These are phyloP conservation scores for Fusarium brevicatenulatum DNA, from an alignment of 2,329 filamentous ascomycete species.

Conservation along the genomic window DNA sequence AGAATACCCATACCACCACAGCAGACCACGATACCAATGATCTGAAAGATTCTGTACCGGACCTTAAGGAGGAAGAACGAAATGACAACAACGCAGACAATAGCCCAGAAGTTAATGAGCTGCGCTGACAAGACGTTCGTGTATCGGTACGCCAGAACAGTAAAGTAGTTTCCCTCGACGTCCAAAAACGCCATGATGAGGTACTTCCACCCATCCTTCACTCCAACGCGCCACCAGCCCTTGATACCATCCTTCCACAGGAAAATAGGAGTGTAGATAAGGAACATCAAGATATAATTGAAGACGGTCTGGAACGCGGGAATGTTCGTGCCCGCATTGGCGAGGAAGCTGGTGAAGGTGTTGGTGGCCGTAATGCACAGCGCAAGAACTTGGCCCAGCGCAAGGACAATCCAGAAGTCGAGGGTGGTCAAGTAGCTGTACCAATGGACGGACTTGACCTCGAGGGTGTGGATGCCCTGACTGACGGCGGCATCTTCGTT, in stretches of 20 bases:
- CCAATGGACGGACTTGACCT: slow-evolving; percentile 66
- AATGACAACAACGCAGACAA: slow-evolving; percentile 87
- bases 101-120: slow-evolving; percentile 98
- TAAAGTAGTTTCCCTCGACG: slow-evolving; percentile 98
- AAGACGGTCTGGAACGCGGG: slow-evolving; percentile 96
- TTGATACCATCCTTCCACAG: slow-evolving; percentile 82
- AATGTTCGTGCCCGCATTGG: slow-evolving; percentile 74
- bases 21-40: slow-evolving; percentile 87
- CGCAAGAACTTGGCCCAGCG: slow-evolving; percentile 84
- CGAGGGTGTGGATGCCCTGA: slow-evolving; percentile 64
- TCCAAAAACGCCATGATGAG: slow-evolving; percentile 92
- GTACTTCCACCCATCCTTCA: slow-evolving; percentile 89
- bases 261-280: slow-evolving; percentile 84
- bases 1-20: slow-evolving; percentile 91
- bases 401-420: slow-evolving; percentile 88
- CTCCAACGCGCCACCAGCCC: slow-evolving; percentile 71
- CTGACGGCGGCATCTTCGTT: slow-evolving; percentile 53
- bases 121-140: slow-evolving; percentile 93
- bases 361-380: slow-evolving; percentile 93
- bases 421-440: slow-evolving; percentile 81
- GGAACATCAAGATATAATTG: slow-evolving; percentile 86
- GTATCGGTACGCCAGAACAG: slow-evolving; percentile 91
- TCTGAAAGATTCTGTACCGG: slow-evolving; percentile 88
- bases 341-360: slow-evolving; percentile 85
- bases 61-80: slow-evolving; percentile 86